Percentiles rank a stretch among this genome's conserved stretches.
These are phyloP conservation scores for Pezicula radicicola DNA, from an alignment of 2,329 filamentous ascomycete species.

Conservation along the genomic window DNA sequence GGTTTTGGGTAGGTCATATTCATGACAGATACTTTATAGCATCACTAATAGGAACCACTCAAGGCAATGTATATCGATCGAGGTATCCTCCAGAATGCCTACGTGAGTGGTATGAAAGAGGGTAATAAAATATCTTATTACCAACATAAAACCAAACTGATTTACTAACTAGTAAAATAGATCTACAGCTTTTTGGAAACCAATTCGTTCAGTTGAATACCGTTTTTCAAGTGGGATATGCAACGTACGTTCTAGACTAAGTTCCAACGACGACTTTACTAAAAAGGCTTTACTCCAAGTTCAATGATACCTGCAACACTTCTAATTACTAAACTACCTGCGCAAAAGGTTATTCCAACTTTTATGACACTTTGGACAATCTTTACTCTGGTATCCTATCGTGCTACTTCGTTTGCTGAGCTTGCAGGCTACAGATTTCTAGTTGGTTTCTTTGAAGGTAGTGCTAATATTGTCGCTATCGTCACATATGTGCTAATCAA, in stretches of 20 bases:
- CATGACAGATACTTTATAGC: background rate
- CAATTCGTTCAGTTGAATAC: background rate
- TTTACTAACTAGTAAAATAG: constrained; percentile 11
- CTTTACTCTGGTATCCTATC: constrained; percentile 13
- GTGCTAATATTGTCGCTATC: constrained; percentile 38
- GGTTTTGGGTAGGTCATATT: background rate
- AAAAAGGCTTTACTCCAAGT: background rate
- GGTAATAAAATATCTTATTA: background rate
- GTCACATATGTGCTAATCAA: background rate
- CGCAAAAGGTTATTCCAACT: constrained; percentile 12
- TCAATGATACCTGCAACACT: constrained; percentile 9
- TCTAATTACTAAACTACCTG: constrained; percentile 12
- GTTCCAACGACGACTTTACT: background rate
- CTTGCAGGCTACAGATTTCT: constrained; percentile 49
- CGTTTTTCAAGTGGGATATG: background rate
- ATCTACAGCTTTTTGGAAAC: constrained; percentile 16
- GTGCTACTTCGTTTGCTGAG: constrained; percentile 41
- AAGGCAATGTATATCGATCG: constrained; percentile 34
- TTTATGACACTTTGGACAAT: constrained; percentile 11
- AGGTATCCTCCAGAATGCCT: constrained; percentile 47
- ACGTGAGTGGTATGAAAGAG: constrained; percentile 48
- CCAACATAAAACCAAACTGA: background rate
- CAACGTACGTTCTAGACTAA: background rate
- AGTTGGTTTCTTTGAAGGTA: constrained; percentile 47
- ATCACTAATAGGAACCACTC: background rate